Conservation (phyloP, 1,284 basidiomycete genomes). For the Porphyrellus sp. region DNA sequence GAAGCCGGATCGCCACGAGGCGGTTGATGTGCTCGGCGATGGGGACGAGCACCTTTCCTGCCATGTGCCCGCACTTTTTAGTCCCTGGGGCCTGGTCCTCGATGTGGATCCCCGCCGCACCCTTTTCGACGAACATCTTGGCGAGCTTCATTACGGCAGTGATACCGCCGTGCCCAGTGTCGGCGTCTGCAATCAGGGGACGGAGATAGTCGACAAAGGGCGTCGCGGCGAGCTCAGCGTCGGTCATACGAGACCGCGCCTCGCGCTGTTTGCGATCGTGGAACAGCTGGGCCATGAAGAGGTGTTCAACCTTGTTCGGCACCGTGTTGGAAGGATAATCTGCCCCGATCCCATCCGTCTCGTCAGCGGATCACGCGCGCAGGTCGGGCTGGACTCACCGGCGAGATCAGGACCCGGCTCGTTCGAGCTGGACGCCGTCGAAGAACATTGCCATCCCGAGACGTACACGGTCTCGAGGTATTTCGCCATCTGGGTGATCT, state of each 20-base stretch:
- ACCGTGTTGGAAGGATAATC: constrained; percentile 95
- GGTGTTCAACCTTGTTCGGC: constrained; percentile 86
- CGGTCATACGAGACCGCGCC: constrained; percentile 68
- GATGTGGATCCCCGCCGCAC: constrained; percentile 79
- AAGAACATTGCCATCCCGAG: constrained; percentile 95
- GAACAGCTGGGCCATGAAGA: constrained; percentile 86
- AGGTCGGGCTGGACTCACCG: constrained; percentile 47
- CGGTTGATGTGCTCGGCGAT: constrained; percentile 77
- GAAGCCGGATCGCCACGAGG: constrained; percentile 70
- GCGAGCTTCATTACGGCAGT: constrained; percentile 80
- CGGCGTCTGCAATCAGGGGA: constrained; percentile 78
- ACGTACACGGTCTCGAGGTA: constrained; percentile 98
- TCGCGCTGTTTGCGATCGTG: constrained; percentile 87
- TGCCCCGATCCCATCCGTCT: constrained; percentile 27
- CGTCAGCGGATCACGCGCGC: neutral
- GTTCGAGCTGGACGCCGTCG: constrained; percentile 87
- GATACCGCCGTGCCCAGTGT: constrained; percentile 81
- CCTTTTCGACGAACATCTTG: constrained; percentile 77
- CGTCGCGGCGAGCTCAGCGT: constrained; percentile 68
- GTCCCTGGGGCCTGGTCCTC: constrained; percentile 82
- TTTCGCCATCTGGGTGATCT: constrained; percentile 98
- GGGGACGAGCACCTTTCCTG: constrained; percentile 80
- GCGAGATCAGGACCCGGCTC: constrained; percentile 98
- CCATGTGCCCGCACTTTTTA: constrained; percentile 87
- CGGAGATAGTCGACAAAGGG: constrained; percentile 64